Evolutionary conservation across 306 rosid genomes (phyloP), one percentile per base, ranked within the genome.

Genomic region (Cicer judaicum): DNA sequence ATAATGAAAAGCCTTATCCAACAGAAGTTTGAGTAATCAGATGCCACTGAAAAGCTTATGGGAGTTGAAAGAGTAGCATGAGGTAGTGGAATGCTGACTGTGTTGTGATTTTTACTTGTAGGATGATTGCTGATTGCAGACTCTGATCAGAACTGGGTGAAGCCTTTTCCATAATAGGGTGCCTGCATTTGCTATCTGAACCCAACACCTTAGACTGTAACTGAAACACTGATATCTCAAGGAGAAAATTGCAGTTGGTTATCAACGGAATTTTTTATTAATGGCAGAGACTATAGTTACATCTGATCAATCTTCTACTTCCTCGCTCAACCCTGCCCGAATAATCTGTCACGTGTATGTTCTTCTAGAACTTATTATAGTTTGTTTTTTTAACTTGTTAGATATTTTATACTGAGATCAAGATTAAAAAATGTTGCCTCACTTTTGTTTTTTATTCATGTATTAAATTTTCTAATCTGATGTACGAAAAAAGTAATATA

Each of bases 321-420:
- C 93, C 29, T 80, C 82, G 6, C 54, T 79, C 34, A 82, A 83
- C 61, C 83, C 90, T 66, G 76, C 88, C 63, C 87, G 92, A 14
- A 84, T 82, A 60, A 63, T 90, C 75, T 94, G 98, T 78, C 97
- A 90, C 14, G 96, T 94, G 97, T 93, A 91, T 10, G 87, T 70
- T 70, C 70, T 21, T 81, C 75, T 76, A 0, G 12, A 34, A 8
- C 50, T 46, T 43, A 14, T 11, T 36, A 36, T 16, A 19, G 21
- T 16, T 48, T 40, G n/a, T n/a, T 49, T 24, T 5, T 14, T 79
- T 49, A 57, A 13, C 24, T 4, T 36, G 7, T 2, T 18, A 29
- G 43, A 7, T 55, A 42, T 49, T 64, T 43, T 44, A 6, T 54
- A 29, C 70, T 39, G 5, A 44, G 62, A 29, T 39, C 76, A 75